Conservation (phyloP, 2,329 filamentous ascomycete genomes). For the Sporothrix euskadiensis region DNA sequence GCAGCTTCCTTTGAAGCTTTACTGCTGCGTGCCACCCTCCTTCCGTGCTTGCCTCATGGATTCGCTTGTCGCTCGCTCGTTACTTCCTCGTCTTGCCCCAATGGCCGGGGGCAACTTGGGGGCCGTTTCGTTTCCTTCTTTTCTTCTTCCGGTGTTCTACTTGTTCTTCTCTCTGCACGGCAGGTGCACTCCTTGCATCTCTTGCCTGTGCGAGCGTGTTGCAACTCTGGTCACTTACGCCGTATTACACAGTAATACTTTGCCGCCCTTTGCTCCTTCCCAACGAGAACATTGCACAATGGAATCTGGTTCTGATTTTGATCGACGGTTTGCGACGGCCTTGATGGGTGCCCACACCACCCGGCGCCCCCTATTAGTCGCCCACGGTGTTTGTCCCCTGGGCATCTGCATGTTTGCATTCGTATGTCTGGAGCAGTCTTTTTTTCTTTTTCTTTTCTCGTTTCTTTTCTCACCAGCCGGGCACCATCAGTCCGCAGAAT, state of each 20-base stretch:
- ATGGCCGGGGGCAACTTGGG: not conserved
- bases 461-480: not conserved
- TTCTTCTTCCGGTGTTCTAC: not conserved
- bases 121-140: slow-evolving; percentile 5
- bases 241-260: too few species aligned
- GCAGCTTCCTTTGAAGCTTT: slow-evolving; percentile 3
- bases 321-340: slow-evolving; percentile 2
- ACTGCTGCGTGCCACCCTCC: slow-evolving; percentile 7
- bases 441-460: not conserved
- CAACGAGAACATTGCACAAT: not conserved
- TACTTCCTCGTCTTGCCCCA: not conserved
- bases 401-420: not conserved
- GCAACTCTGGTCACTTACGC: too few species aligned
- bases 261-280: not conserved
- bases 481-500: not conserved
- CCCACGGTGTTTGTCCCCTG: not conserved
- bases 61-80: not conserved
- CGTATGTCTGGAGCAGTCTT: not conserved
- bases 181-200: not conserved
- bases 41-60: not conserved
- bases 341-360: not conserved
- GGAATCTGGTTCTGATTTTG: not conserved
- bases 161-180: not conserved
- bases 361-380: not conserved
- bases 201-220: not conserved